phyloP scores from a whole-genome alignment of 2,329 filamentous ascomycete species.

The Fusarium sambucinum region DNA sequence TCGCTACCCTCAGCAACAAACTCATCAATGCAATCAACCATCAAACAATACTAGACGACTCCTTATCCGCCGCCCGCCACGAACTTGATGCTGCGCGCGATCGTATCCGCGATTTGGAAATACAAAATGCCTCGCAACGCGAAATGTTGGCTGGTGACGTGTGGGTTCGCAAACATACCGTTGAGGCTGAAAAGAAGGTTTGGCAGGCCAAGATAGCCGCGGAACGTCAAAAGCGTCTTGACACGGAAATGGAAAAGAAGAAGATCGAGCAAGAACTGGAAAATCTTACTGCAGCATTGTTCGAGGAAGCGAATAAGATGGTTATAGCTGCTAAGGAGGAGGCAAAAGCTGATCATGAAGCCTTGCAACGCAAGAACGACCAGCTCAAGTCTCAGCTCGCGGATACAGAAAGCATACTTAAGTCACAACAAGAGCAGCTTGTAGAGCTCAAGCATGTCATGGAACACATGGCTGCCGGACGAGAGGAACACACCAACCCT shows the following conservation, averaged over 20 bases:
- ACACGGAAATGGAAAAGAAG: slow-evolving; percentile 82
- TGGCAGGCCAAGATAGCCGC: slow-evolving; percentile 71
- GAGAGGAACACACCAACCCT: slow-evolving; percentile 77
- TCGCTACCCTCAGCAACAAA: slow-evolving; percentile 92
- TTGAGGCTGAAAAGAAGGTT: slow-evolving; percentile 77
- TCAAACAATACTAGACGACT: slow-evolving; percentile 92
- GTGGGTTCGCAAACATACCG: slow-evolving; percentile 78
- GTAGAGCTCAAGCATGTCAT: slow-evolving; percentile 91
- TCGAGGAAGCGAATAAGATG: slow-evolving; percentile 99
- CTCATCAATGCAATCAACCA: slow-evolving; percentile 98
- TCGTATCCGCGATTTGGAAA: slow-evolving; percentile 76
- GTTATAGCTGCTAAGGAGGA: slow-evolving; percentile 89
- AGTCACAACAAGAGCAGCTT: slow-evolving; percentile 93
- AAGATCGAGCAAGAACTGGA: slow-evolving; percentile 94
- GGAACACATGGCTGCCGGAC: slow-evolving; percentile 82
- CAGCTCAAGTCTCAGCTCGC: slow-evolving; percentile 86
- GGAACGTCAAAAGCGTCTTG: slow-evolving; percentile 73
- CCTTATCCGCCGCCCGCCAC: slow-evolving; percentile 81
- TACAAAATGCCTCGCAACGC: slow-evolving; percentile 73
- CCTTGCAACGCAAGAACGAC: slow-evolving; percentile 85
- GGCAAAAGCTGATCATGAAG: slow-evolving; percentile 85
- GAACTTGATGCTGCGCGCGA: slow-evolving; percentile 81
- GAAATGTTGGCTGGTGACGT: slow-evolving; percentile 79
- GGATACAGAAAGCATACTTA: slow-evolving; percentile 86
- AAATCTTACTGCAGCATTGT: slow-evolving; percentile 89